phyloP scores from a whole-genome alignment of 306 rosid genomes.

The Parietaria judaica region DNA sequence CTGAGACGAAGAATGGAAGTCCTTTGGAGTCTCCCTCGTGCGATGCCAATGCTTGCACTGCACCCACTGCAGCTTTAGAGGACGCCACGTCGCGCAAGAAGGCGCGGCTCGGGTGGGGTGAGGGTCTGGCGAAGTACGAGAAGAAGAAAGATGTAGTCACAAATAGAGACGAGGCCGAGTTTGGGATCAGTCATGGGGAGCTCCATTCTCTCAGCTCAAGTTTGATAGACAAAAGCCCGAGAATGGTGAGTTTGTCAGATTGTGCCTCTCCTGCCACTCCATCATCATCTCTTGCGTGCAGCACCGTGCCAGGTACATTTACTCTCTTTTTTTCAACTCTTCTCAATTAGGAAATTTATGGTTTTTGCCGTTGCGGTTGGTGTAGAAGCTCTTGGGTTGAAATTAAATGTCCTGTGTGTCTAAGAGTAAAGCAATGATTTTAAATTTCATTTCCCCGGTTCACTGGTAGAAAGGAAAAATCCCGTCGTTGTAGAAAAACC shows the following conservation, averaged over 20 bases:
- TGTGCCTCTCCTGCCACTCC: slow-evolving; percentile 97
- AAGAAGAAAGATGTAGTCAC: slow-evolving; percentile 58
- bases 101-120: slow-evolving; percentile 94
- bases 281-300: slow-evolving; percentile 92
- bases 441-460: too few species aligned
- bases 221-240: slow-evolving; percentile 63
- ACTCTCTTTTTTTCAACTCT: neutral
- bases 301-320: slow-evolving; percentile 83
- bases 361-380: neutral
- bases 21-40: slow-evolving; percentile 55
- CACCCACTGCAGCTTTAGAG: slow-evolving; percentile 63
- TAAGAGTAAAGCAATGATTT: too few species aligned
- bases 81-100: slow-evolving; percentile 75
- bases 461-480: too few species aligned
- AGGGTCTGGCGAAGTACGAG: slow-evolving; percentile 96
- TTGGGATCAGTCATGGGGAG: slow-evolving; percentile 41
- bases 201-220: slow-evolving; percentile 38
- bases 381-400: too few species aligned
- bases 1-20: slow-evolving; percentile 42
- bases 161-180: slow-evolving; percentile 44
- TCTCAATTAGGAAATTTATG: neutral
- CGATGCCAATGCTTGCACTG: slow-evolving; percentile 61
- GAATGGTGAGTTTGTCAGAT: slow-evolving; percentile 43
- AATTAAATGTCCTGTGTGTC: too few species aligned
- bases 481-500: too few species aligned